Base-by-base conservation (phyloP, 2,329 filamentous ascomycete genomes). In the Zymoseptoria tritici region DNA sequence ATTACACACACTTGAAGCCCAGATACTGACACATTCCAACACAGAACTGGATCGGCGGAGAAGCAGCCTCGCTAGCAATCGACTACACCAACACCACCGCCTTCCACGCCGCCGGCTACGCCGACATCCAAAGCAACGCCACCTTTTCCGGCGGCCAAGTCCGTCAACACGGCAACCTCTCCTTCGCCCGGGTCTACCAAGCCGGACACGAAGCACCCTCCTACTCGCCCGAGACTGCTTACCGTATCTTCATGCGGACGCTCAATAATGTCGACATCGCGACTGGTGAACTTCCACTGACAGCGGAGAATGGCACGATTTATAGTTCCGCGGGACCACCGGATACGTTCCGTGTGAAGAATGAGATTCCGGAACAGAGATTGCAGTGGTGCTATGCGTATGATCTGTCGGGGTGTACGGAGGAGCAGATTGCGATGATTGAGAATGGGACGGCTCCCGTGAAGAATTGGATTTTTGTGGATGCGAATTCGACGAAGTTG, bases 1-100 rank as follows among this genome's bases (percentile, higher is more conserved):
- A 3, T 4, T 22, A 3, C 3, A 13, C 3, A 8, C 24, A 26
- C 16, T 16, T 4, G 49, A 22, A n/a, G 22, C 19, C 21, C 29
- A 8, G 19, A 2, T 81, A 11, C 52, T 36, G 11, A 49, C 46
- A 16, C 9, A 80, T 67, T 54, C n/a, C 16, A 7, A 20, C 16
- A 36, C 31, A 57, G 55, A 81, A 81, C 63, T 84, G 82, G 83
- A 73, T 81, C 36, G 82, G 82, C 11, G 82, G 80, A 52, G 81
- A 85, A 68, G 73, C 75, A 6, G 76, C 80, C 11, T 79, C 77
- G 57, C 72, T 83, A 8, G 74, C 74, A 0, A 73, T 82, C 36
- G 71, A 78, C 29, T 78, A 80, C 64, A 71, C 72, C 9, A 67
- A 73, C 21, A 68, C 74, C 68, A 36, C 50, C 3, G 65, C 72